Evolutionary conservation across 441 rosid species (phyloP).

Genomic region (Pelargonium myrrhifolium): DNA sequence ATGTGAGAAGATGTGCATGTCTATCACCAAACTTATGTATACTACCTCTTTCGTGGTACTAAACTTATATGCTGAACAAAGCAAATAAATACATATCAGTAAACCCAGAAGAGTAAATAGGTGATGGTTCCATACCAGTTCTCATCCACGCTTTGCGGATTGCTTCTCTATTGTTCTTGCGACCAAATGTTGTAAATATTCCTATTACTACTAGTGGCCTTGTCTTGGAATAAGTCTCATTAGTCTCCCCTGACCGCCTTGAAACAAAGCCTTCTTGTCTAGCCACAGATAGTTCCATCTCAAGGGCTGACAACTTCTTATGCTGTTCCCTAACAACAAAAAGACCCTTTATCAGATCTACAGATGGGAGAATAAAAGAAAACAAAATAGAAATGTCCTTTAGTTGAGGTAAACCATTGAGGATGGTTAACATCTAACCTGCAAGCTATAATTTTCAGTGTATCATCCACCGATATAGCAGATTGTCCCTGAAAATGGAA

Average conservation of each 20-base stretch:
- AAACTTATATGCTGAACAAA: neutral
- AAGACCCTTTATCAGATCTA: slow-evolving; percentile 7
- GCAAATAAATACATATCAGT: slow-evolving; percentile 4
- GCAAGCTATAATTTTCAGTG: slow-evolving; percentile 25
- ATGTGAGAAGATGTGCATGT: too few species aligned
- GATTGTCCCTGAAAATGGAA: slow-evolving; percentile 24
- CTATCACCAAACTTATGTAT: too few species aligned
- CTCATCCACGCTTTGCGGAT: slow-evolving; percentile 97
- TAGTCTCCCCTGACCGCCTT: slow-evolving; percentile 30
- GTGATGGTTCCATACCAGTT: slow-evolving; percentile 43
- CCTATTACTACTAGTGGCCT: slow-evolving; percentile 66
- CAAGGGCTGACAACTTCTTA: slow-evolving; percentile 62
- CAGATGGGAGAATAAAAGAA: slow-evolving; percentile 1
- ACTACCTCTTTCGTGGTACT: neutral
- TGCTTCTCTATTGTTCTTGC: slow-evolving; percentile 74
- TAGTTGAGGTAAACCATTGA: neutral
- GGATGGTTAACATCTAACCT: slow-evolving; percentile 14
- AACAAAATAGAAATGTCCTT: neutral
- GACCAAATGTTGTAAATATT: slow-evolving; percentile 61
- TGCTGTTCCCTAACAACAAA: slow-evolving; percentile 66
- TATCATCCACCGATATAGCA: slow-evolving; percentile 27
- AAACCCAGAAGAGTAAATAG: neutral
- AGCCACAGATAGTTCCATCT: slow-evolving; percentile 61
- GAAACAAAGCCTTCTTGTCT: slow-evolving; percentile 63
- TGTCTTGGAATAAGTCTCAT: slow-evolving; percentile 37